Percentiles rank a stretch among this genome's conserved stretches.
phyloP scores from a whole-genome alignment of 768 basidiomycete species.

The Xanthoconium purpureum region DNA sequence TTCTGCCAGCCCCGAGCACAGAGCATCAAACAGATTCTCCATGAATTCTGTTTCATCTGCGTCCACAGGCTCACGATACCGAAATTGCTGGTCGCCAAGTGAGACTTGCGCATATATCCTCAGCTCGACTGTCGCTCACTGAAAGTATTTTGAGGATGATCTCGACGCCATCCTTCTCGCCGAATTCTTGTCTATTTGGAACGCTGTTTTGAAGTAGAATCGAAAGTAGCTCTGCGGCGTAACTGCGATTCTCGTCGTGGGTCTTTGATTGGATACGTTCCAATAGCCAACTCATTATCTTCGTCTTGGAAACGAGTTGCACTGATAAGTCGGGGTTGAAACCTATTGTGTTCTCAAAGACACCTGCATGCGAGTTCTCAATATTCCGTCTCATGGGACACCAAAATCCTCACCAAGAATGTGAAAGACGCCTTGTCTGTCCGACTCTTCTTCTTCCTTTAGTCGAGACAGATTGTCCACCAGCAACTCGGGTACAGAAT shows the following conservation, averaged over 20 bases:
- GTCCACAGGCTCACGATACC: conserved; percentile 77
- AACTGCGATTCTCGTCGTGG: conserved; percentile 89
- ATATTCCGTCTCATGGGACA: background rate
- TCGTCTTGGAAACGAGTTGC: conserved; percentile 70
- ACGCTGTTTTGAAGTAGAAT: conserved; percentile 79
- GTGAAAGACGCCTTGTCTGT: conserved; percentile 90
- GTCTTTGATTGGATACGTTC: conserved; percentile 66
- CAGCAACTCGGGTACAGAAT: conserved; percentile 81
- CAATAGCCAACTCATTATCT: conserved; percentile 75
- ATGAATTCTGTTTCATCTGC: conserved; percentile 95
- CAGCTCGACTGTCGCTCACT: conserved; percentile 45
- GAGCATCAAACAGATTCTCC: conserved; percentile 91
- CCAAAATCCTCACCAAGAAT: conserved; percentile 60
- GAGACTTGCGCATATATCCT: conserved; percentile 9
- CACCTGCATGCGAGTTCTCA: conserved; percentile 45
- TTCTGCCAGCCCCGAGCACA: conserved; percentile 85
- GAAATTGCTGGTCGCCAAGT: conserved; percentile 64
- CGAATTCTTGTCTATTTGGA: conserved; percentile 65
- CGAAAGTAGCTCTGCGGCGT: conserved; percentile 90
- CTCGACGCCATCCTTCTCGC: conserved; percentile 77
- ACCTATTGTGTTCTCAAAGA: conserved; percentile 90
- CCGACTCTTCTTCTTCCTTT: conserved; percentile 89
- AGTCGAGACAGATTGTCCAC: conserved; percentile 85
- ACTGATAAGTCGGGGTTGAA: conserved; percentile 77
- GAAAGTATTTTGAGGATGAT: conserved; percentile 70